These are phyloP conservation scores for Clonostachys sp. DNA, from an alignment of 2,329 filamentous ascomycete genomes.

Conservation along the genomic window DNA sequence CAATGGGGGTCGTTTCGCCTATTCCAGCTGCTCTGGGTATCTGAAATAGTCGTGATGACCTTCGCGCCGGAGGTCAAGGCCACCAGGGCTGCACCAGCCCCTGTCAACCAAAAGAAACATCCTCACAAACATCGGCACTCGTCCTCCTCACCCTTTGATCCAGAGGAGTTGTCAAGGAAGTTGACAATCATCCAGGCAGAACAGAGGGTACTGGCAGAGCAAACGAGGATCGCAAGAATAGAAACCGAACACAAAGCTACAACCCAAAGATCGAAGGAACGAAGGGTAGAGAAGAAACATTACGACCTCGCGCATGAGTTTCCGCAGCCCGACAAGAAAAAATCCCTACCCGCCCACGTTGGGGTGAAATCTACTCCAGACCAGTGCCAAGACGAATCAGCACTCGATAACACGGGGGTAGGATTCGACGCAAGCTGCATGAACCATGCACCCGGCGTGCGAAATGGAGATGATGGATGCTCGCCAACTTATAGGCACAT, in stretches of 20 bases:
- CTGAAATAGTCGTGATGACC: too few relatives aligned
- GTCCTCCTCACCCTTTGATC: slow-evolving; percentile 31
- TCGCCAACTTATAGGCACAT: slow-evolving; percentile 38
- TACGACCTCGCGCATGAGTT: not conserved
- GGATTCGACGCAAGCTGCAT: too few relatives aligned
- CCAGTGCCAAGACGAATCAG: too few relatives aligned
- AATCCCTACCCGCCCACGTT: not conserved
- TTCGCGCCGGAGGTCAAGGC: not conserved
- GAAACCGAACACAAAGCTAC: slow-evolving; percentile 9
- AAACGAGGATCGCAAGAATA: slow-evolving; percentile 18
- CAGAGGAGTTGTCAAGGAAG: slow-evolving; percentile 49
- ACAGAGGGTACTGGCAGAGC: slow-evolving; percentile 35
- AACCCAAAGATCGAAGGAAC: too few relatives aligned
- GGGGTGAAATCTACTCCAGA: slow-evolving; percentile 4
- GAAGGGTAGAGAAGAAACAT: too few relatives aligned
- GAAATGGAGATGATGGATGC: not conserved
- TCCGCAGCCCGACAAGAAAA: slow-evolving; percentile 1
- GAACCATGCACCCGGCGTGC: too few relatives aligned
- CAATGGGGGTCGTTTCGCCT: too few relatives aligned
- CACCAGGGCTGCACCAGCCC: slow-evolving; percentile 10
- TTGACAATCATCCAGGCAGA: slow-evolving; percentile 45
- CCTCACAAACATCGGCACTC: too few relatives aligned
- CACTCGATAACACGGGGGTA: too few relatives aligned
- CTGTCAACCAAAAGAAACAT: too few relatives aligned
- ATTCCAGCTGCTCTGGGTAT: too few relatives aligned